Evolutionary conservation across 192 early-diverging fungal genomes (phyloP).

Genomic region (Backusella morwellensis): DNA sequence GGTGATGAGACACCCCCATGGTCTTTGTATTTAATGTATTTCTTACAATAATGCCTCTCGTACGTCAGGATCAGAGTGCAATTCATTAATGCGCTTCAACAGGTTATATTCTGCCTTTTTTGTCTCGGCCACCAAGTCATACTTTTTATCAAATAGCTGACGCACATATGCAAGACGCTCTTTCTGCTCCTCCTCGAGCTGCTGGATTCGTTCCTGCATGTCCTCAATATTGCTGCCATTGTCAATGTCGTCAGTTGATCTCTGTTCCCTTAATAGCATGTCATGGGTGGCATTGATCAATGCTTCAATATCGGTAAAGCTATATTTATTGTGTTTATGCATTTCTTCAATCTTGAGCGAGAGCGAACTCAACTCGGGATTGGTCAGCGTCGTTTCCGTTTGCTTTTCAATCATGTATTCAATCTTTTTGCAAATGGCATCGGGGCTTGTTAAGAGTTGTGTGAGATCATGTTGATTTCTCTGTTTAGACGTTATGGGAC

Average conservation of each 20-base stretch:
- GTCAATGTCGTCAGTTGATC: background rate
- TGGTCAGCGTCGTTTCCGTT: background rate
- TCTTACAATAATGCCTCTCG: background rate
- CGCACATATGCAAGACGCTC: background rate
- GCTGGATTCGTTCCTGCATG: background rate
- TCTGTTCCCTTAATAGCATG: background rate
- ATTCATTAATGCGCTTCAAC: background rate
- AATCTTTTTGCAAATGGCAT: background rate
- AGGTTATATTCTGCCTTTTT: background rate
- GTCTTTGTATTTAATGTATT: background rate
- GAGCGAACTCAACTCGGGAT: background rate
- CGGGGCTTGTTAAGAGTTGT: background rate
- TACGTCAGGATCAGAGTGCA: background rate
- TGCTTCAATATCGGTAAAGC: background rate
- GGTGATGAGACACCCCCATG: background rate
- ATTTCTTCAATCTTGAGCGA: background rate
- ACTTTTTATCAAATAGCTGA: background rate
- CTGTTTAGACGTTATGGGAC: too few relatives aligned
- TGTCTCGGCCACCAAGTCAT: background rate
- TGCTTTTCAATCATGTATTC: background rate
- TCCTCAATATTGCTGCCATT: too few relatives aligned
- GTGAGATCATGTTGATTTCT: background rate
- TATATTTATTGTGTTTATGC: background rate
- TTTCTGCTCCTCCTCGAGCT: background rate
- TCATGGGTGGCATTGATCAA: background rate